Percentiles rank a stretch among this genome's conserved stretches.
These are phyloP conservation scores for Helichrysum umbraculigerum DNA, from an alignment of 129 eudicot species.

Conservation along the genomic window DNA sequence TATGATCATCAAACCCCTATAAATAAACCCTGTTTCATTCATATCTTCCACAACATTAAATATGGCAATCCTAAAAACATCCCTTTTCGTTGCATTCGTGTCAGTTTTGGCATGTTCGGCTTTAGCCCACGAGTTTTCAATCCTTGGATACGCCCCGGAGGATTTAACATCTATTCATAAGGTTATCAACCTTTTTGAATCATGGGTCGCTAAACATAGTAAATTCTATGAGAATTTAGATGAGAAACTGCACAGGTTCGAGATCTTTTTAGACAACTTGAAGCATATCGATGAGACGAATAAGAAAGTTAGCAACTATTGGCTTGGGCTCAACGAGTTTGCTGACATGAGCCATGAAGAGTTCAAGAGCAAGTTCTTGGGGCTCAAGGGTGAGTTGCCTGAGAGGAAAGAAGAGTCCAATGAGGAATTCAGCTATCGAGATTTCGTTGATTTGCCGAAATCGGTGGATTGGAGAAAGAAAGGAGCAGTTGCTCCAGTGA, in stretches of 20 bases:
- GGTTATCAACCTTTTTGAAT: constrained; percentile 68
- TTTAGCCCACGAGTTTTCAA: constrained; percentile 65
- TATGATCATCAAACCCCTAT: constrained; percentile 32
- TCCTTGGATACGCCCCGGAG: constrained; percentile 78
- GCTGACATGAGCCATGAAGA: constrained; percentile 93
- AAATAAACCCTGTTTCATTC: constrained; percentile 34
- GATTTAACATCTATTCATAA: constrained; percentile 66
- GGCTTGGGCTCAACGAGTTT: constrained; percentile 92
- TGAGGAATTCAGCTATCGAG: constrained; percentile 56
- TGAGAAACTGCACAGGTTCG: constrained; percentile 88
- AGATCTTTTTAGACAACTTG: constrained; percentile 85
- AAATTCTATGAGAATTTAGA: constrained; percentile 67
- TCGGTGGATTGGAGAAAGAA: constrained; percentile 97
- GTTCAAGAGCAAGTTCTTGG: constrained; percentile 73
- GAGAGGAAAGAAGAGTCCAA: constrained; percentile 41
- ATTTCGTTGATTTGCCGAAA: constrained; percentile 64
- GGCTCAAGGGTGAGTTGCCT: constrained; percentile 57
- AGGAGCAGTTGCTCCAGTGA: constrained; percentile 84
- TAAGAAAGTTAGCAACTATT: constrained; percentile 64
- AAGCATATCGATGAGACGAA: constrained; percentile 90
- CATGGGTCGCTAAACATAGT: constrained; percentile 76
- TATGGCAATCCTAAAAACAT: constrained; percentile 50
- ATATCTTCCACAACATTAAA: constrained; percentile 31
- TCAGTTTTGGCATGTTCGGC: constrained; percentile 40
- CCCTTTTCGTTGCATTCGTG: constrained; percentile 34